A percentile compares a stretch with the other conserved stretches of the same genome.
phyloP scores from a whole-genome alignment of 148 eudicot genomes.

The Cornus controversa region DNA sequence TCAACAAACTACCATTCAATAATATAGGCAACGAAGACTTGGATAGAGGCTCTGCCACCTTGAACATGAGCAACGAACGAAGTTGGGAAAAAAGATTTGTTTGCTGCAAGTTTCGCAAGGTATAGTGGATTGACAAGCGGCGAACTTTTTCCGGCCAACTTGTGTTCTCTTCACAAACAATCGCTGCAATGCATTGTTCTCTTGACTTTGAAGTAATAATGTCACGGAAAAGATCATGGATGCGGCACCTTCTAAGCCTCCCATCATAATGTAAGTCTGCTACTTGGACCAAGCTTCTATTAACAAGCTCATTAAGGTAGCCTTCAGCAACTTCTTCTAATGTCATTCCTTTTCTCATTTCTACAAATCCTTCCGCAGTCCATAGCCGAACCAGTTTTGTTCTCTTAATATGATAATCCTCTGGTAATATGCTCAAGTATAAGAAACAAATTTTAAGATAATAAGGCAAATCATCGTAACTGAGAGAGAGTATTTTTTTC shows the following conservation, averaged over 20 bases:
- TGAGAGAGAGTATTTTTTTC: not conserved
- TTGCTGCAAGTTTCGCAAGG: not conserved
- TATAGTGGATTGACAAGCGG: not conserved
- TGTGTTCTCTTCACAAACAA: not conserved
- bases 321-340: not conserved
- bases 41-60: not conserved
- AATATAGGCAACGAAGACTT: not conserved
- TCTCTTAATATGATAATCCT: not conserved
- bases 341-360: not conserved
- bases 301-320: not conserved
- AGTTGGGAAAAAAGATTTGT: not conserved
- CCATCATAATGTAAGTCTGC: not conserved
- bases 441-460: slow-evolving; percentile 11
- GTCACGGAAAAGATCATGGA: not conserved
- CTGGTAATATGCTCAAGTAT: slow-evolving; percentile 12
- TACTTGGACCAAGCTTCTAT: not conserved
- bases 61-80: not conserved
- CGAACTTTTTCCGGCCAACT: not conserved
- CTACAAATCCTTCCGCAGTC: slow-evolving; percentile 5
- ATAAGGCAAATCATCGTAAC: not conserved
- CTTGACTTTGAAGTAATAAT: not conserved
- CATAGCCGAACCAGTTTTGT: slow-evolving; percentile 7
- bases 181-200: not conserved
- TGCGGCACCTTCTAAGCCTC: not conserved
- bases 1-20: not conserved